phyloP scores from a whole-genome alignment of 164 flowering plant genomes.

The Litsea cubeba region DNA sequence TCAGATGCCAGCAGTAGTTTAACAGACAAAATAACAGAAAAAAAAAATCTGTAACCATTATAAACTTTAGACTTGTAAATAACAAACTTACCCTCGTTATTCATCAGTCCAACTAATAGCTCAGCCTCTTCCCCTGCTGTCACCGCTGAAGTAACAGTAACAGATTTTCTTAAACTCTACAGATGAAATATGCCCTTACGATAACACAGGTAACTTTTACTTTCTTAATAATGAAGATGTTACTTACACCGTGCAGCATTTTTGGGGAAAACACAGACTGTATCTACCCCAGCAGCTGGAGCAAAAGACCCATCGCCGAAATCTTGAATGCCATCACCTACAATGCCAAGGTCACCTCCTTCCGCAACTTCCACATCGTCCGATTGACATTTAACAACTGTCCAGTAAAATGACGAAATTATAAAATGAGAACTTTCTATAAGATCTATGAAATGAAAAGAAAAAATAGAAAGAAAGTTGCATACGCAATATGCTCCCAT shows the following conservation, averaged over 20 bases:
- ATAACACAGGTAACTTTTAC: neutral
- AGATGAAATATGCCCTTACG: neutral
- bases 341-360: constrained; percentile 65
- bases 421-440: neutral
- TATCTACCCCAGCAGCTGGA: constrained; percentile 83
- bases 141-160: constrained; percentile 45
- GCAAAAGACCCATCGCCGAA: constrained; percentile 44
- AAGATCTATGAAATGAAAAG: neutral
- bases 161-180: neutral
- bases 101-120: constrained; percentile 79
- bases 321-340: constrained; percentile 65
- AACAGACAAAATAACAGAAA: no score
- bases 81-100: constrained; percentile 62
- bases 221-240: neutral
- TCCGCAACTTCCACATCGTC: constrained; percentile 53
- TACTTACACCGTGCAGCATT: constrained; percentile 56
- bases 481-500: neutral
- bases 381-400: constrained; percentile 71
- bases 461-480: neutral
- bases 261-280: constrained; percentile 79
- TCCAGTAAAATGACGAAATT: neutral
- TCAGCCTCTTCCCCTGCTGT: constrained; percentile 84
- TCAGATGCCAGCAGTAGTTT: no score
- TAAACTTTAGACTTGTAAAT: neutral
- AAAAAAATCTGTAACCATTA: no score